Evolutionary conservation across 2,329 filamentous ascomycete species (phyloP), one percentile per base, ranked within the genome.

Genomic region (Microdochium bolleyi): DNA sequence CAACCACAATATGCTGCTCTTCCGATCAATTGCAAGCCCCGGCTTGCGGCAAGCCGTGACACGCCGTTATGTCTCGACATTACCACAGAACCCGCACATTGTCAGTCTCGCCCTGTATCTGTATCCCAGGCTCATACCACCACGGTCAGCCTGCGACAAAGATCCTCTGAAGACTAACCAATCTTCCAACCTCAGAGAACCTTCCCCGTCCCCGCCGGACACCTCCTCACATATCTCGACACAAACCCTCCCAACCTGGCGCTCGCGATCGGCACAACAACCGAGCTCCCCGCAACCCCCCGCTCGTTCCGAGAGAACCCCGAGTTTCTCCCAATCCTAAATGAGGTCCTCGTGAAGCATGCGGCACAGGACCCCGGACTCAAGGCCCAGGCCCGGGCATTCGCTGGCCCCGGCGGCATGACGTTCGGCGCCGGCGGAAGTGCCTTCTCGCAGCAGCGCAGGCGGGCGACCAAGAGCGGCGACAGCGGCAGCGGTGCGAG

Each of bases 171-270:
- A 8, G 41, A 24, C 9, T 11, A 8, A 22, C 13, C 19, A 7
- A 46, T 24, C 16, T 19, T 5, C 41, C 14, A 22, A 3, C 53
- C 25, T 5, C 52, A 86, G 83, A 83, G 83, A 75, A 75, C 80
- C 52, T 80, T 83, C 59, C 74, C 76, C 24, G 70, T 77, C 55
- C 69, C 74, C 1, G 60, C 70, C 8, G 69, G 69, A 1, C 74
- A 84, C 62, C 69, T 83, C 30, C 75, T 88, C 27, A 80, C 79
- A 44, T 79, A 82, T 57, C 79, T 87, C 54, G 73, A 80, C 37
- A 78, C 76, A 38, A 67, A 73, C 14, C 82, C 83, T 2, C 83
- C 83, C 0, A 77, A 70, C 3, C 63, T 70, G 5, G 64, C 65
- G 25, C 68, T 87, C 21, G 75, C 82, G 14, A 79, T 88, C 55